These are phyloP conservation scores for Carex parvula DNA, from an alignment of 176 grass and related monocot genomes.

Conservation along the genomic window DNA sequence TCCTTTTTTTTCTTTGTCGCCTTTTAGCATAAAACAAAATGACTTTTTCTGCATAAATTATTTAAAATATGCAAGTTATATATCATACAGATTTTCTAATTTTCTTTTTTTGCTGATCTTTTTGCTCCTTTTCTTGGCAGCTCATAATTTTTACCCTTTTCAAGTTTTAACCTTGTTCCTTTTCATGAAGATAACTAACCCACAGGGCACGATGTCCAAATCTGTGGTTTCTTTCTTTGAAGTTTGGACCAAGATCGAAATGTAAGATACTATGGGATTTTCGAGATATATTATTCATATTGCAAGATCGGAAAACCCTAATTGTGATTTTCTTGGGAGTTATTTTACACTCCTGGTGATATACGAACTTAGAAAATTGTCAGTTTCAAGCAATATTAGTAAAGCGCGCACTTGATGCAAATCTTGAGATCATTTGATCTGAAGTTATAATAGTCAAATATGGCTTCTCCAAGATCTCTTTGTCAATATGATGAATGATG, in stretches of 20 bases:
- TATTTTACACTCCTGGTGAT: neutral
- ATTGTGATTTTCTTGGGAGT: neutral
- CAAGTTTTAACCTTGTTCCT: neutral
- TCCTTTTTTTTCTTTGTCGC: neutral
- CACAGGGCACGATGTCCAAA: neutral
- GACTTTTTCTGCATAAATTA: neutral
- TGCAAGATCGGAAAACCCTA: neutral
- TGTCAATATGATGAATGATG: neutral
- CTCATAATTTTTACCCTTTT: neutral
- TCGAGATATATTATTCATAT: neutral
- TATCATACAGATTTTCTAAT: neutral
- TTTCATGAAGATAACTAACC: neutral
- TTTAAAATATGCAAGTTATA: neutral
- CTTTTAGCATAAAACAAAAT: neutral
- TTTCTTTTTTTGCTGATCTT: neutral
- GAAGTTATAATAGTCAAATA: neutral
- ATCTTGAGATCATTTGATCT: slow-evolving; percentile 10
- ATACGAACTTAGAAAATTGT: neutral
- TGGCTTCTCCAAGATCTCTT: neutral
- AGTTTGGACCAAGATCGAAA: neutral
- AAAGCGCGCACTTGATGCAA: neutral
- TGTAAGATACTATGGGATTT: neutral
- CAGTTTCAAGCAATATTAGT: neutral
- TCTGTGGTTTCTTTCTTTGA: neutral
- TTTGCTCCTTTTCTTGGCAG: neutral